Base-by-base conservation (phyloP, 805 yeast genomes). In the Candida michaelii region DNA sequence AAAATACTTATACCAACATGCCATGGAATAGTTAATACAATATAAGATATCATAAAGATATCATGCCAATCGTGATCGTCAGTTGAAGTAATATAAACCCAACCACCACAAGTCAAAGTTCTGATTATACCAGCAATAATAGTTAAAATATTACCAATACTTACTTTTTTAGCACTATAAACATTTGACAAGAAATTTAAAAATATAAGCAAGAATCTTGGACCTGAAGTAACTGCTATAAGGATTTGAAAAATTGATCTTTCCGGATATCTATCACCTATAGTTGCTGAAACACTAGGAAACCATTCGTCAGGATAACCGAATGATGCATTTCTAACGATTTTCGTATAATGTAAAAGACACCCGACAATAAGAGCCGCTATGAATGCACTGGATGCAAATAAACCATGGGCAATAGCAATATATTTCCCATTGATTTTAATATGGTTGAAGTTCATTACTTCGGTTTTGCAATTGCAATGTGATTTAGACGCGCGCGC, bases 251-350 rank as follows among this genome's bases (percentile, higher is more conserved):
- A 93, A 14, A 93, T 65, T 1, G 96, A 87, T 51, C 99, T 73
- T 65, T 93, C 99, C 0, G 99, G 99, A 60, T 89, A 93, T 46
- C 97, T 66, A 60, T 93, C 99, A 34, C 99, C 99, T 58, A 93
- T 93, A 1, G 99, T 80, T 1, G 99, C 98, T 27, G 95, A 85
- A 2, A 93, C 99, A 56, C 95, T 84, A 2, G 99, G 99, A 59
- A 93, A 91, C 98, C 99, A 93, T 63, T 93, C 99, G 46, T 90
- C 93, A 2, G 99, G 99, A 59, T 89, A 93, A 1, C 96, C 95
- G 58, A 72, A 90, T 49, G 80, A 79, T 36, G 90, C 85, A 60
- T 93, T 93, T 56, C 81, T 73, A 9, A 93, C 96, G 58, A 93
- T 93, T 60, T 93, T 89, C 46, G 84, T 69, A 65, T 82, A 93